phyloP scores from a whole-genome alignment of 805 yeast species.

The Saccharomycopsis amapae region DNA sequence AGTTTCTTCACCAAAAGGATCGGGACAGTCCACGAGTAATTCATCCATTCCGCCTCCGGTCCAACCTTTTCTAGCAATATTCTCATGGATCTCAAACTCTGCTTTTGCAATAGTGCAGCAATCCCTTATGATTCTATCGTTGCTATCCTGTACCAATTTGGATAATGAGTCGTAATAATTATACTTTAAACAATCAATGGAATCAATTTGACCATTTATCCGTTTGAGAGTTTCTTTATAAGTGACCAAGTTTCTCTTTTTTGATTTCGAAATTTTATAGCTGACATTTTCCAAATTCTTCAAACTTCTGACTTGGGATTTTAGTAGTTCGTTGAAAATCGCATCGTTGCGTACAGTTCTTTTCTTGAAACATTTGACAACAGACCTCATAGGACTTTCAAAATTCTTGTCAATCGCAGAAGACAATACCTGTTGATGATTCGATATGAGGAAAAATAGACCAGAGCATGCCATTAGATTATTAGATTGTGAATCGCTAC shows the following conservation, averaged over 20 bases:
- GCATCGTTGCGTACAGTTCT: slow-evolving; percentile 43
- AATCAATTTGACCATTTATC: slow-evolving; percentile 69
- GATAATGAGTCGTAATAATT: slow-evolving; percentile 64
- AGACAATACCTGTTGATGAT: slow-evolving; percentile 68
- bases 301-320: slow-evolving; percentile 43
- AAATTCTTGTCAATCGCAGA: slow-evolving; percentile 48
- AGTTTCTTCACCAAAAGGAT: slow-evolving; percentile 43
- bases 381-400: slow-evolving; percentile 43
- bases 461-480: slow-evolving; percentile 71
- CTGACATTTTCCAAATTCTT: slow-evolving; percentile 57
- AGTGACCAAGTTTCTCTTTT: slow-evolving; percentile 55
- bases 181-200: slow-evolving; percentile 66
- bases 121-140: slow-evolving; percentile 42
- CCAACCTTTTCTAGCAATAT: slow-evolving; percentile 80
- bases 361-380: slow-evolving; percentile 38
- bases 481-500: slow-evolving; percentile 52
- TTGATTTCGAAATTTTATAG: slow-evolving; percentile 48
- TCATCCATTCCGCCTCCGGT: slow-evolving; percentile 81
- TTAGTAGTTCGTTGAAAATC: slow-evolving; percentile 47
- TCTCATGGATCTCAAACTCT: slow-evolving; percentile 74
- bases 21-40: slow-evolving; percentile 55
- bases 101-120: slow-evolving; percentile 67
- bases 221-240: slow-evolving; percentile 62
- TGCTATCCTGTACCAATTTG: slow-evolving; percentile 55
- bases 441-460: slow-evolving; percentile 64